Evolutionary conservation across 805 yeast species (phyloP), one percentile per base, ranked within the genome.

Genomic region (Cyberlindnera japonica): DNA sequence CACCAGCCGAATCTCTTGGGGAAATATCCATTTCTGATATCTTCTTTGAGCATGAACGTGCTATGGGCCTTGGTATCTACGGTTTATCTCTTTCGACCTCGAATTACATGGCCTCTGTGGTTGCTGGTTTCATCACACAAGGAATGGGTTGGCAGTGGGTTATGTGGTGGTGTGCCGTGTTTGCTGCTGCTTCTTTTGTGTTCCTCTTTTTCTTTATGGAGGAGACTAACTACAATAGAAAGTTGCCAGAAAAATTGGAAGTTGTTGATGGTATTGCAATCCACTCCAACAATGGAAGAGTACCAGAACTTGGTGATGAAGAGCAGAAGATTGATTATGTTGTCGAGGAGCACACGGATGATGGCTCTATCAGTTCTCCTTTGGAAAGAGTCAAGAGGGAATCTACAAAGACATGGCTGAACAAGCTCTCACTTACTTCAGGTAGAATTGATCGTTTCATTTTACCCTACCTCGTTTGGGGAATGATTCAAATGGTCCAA

Each of bases 81-180:
- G 75, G 78, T 44, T 59, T 69, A 42, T 75, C 81, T 12, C 64
- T 81, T 15, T 65, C 77, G 22, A 68, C 69, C 10, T 76, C 79
- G 11, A 72, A 78, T 30, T 79, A 64, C 49, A 59, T 75, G 43
- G 82, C 81, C 5, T 83, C 83, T 5, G 63, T 77, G 50, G 64
- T 77, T 35, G 79, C 81, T n/a, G 81, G 82, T 6, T 73, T 74
- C 48, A 72, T 78, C 41, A 67, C 68, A 24, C 68, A 71, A 37
- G 69, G 66, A 19, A 60, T 66, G 21, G 73, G 76, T 6, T 78
- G 78, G 69, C 54, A 69, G 44, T 74, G 79, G 79, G 74, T 71
- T 6, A 71, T 76, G 55, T 61, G 51, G 44, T 65, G 75, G 63
- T 62, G 71, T 36, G 71, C 74, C n/a, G 70, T 77, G 33, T 68